Conservation (phyloP, 768 basidiomycete genomes). For the Psilocybe subaeruginosa region DNA sequence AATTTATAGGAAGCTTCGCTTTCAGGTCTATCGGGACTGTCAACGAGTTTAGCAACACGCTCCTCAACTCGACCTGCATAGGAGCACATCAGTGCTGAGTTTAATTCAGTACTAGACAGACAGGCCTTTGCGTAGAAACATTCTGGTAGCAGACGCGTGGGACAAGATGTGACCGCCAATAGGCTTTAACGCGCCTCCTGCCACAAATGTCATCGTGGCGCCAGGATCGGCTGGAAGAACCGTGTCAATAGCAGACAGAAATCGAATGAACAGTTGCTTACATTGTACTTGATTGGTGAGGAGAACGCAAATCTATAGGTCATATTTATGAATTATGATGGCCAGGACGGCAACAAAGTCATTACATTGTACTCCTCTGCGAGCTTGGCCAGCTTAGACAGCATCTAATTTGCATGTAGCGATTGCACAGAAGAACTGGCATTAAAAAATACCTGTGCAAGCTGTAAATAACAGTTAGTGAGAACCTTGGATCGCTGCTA, state of each 20-base stretch:
- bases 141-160: slow-evolving; percentile 85
- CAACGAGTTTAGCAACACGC: slow-evolving; percentile 88
- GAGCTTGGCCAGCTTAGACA: slow-evolving; percentile 88
- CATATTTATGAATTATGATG: slow-evolving; percentile 4
- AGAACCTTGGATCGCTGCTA: background rate
- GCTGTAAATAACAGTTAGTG: slow-evolving; percentile 40
- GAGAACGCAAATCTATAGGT: slow-evolving; percentile 72
- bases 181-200: slow-evolving; percentile 89
- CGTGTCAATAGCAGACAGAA: background rate
- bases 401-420: slow-evolving; percentile 55
- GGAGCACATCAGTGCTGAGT: background rate
- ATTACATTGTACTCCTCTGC: slow-evolving; percentile 88
- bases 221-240: slow-evolving; percentile 80
- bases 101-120: background rate
- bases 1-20: slow-evolving; percentile 92
- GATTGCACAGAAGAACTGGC: background rate
- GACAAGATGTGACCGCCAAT: slow-evolving; percentile 90
- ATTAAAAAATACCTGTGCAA: slow-evolving; percentile 73
- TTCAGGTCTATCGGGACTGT: slow-evolving; percentile 87
- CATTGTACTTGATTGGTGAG: slow-evolving; percentile 95
- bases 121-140: slow-evolving; percentile 87
- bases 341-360: background rate
- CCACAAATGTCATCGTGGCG: slow-evolving; percentile 94
- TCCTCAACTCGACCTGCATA: slow-evolving; percentile 83
- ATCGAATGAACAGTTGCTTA: slow-evolving; percentile 29